These are phyloP conservation scores for Rauvolfia tetraphylla DNA, from an alignment of 257 asterid species.

Conservation along the genomic window DNA sequence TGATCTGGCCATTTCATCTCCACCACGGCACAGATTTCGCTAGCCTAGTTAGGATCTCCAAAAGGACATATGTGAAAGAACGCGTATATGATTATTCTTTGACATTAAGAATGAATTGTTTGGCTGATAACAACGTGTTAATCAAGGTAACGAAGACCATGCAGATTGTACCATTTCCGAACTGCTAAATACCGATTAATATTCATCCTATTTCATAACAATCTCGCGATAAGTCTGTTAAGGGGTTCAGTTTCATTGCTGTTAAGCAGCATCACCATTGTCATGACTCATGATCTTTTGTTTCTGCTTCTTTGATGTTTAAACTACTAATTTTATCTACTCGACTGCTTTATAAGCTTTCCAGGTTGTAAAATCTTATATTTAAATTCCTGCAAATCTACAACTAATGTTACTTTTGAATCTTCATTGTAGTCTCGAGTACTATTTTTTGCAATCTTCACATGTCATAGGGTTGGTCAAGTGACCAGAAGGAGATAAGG, in stretches of 20 bases:
- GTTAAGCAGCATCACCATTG: no score
- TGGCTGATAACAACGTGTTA: not conserved
- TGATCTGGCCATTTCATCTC: not conserved
- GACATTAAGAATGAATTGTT: not conserved
- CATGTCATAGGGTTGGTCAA: slow-evolving; percentile 18
- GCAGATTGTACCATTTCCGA: not conserved
- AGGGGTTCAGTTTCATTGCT: not conserved
- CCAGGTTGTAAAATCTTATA: not conserved
- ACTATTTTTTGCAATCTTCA: not conserved
- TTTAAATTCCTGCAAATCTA: not conserved
- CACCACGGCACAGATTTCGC: not conserved
- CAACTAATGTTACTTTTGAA: not conserved
- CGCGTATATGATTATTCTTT: not conserved
- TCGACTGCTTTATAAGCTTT: not conserved
- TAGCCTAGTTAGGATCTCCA: not conserved
- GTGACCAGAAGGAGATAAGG: not conserved
- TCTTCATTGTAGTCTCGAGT: not conserved
- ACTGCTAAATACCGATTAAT: not conserved
- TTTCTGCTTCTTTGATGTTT: not conserved
- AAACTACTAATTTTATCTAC: not conserved
- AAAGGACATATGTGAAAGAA: not conserved
- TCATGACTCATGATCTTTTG: not conserved
- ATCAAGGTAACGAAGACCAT: not conserved
- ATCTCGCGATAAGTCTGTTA: not conserved
- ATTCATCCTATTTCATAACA: not conserved